A percentile compares a stretch with the other conserved stretches of the same genome.
These are phyloP conservation scores for Calendula officinalis DNA, from an alignment of 129 eudicot genomes.

Conservation along the genomic window DNA sequence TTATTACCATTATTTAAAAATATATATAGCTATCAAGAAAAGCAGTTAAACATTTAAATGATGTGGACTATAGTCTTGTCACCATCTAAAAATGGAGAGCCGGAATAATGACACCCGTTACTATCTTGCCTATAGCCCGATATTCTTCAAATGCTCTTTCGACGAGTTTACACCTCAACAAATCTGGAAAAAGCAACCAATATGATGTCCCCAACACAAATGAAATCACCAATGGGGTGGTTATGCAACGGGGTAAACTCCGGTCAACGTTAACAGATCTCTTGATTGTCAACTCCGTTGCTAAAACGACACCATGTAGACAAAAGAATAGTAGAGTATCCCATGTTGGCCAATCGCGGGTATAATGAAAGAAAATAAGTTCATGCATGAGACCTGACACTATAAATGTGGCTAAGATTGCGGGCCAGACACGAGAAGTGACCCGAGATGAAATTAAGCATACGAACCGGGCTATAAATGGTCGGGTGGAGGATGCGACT, in stretches of 20 bases:
- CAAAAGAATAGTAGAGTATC: constrained; percentile 45
- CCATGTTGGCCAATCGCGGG: constrained; percentile 46
- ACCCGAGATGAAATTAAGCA: background rate
- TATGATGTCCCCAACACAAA: constrained; percentile 41
- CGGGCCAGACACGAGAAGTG: constrained; percentile 18
- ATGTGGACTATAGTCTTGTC: too few relatives aligned
- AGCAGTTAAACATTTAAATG: too few relatives aligned
- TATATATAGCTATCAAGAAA: too few relatives aligned
- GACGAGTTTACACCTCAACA: constrained; percentile 28
- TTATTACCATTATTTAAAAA: too few relatives aligned
- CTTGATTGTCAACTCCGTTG: constrained; percentile 42
- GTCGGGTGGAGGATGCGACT: constrained; percentile 9
- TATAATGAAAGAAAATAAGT: constrained; percentile 23
- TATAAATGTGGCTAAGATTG: constrained; percentile 4
- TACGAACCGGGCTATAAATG: constrained; percentile 1
- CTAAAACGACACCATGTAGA: constrained; percentile 49
- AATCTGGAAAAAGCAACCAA: constrained; percentile 50
- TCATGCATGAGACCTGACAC: constrained; percentile 23
- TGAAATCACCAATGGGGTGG: constrained; percentile 21
- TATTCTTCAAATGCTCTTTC: constrained; percentile 43
- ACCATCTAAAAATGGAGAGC: too few relatives aligned
- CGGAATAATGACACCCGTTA: too few relatives aligned
- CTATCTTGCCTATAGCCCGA: background rate
- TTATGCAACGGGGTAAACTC: constrained; percentile 31
- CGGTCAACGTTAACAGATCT: constrained; percentile 25